Evolutionary conservation across 768 basidiomycete species (phyloP), one percentile per base, ranked within the genome.

Genomic region (Termitomyces bulborhizus): DNA sequence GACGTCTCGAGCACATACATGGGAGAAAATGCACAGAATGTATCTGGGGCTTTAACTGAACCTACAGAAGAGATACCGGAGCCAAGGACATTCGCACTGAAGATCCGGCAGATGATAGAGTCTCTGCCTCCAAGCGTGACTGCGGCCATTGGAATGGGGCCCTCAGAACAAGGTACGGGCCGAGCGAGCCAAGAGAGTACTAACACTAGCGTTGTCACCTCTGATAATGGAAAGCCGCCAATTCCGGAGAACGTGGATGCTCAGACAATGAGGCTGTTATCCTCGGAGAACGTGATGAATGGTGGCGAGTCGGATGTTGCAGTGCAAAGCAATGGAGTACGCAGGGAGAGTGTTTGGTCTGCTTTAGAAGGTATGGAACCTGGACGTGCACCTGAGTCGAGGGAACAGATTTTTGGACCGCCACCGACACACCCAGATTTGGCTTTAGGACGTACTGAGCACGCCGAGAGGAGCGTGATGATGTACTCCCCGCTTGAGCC

Each of bases 401-500:
- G 44, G 3, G 50, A 16, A 29, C 29, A 36, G 16, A 8, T 42
- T 4, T 6, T 11, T 34, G 50, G 40, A 36, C 44, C 51, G 53
- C 40, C 63, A 59, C 36, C 60, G 50, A 45, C 53, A 39, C 57
- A 63, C 42, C 37, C 37, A n/a, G 67, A 69, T 34, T 37, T 3
- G 15, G 32, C 12, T 34, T 11, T 29, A 21, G n/a, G 18, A 16
- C 45, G 3, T 18, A 59, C 70, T 40, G 75, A 77, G 58, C 71
- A 74, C 36, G 69, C 76, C 32, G 81, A 80, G 46, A 81, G 79
- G 15, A 76, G 80, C 15, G 65, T 92, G 47, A 91, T 92, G 90
- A 74, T 92, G 71, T 90, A 86, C 61, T 77, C 78, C 0, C 90
- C 90, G 0, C 68, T 92, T 51, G 71, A 84, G 48, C 88, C 87